Evolutionary conservation across 164 flowering plant genomes (phyloP).

Genomic region (Berberis thunbergii): DNA sequence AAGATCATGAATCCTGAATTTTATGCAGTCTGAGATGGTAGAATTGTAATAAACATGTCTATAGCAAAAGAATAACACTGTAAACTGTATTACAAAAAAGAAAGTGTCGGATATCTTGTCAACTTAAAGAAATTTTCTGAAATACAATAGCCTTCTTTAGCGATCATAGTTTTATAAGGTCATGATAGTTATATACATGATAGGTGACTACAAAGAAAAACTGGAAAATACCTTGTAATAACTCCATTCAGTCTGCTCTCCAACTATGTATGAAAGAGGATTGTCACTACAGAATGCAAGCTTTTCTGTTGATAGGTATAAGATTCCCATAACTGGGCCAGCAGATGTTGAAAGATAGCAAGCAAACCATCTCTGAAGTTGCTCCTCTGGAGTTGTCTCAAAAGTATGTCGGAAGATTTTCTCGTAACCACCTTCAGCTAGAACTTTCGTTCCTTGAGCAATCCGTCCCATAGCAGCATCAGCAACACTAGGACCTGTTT

Average conservation of each 20-base stretch:
- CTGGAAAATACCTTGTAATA: constrained; percentile 50
- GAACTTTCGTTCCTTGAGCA: constrained; percentile 72
- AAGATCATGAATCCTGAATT: too few species aligned
- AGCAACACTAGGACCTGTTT: constrained; percentile 71
- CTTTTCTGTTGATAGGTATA: constrained; percentile 69
- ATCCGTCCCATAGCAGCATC: constrained; percentile 88
- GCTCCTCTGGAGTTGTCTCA: constrained; percentile 67
- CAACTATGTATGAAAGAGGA: constrained; percentile 66
- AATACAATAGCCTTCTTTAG: too few species aligned
- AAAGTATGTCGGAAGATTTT: constrained; percentile 64
- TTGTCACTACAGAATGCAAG: constrained; percentile 75
- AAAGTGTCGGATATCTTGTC: too few species aligned
- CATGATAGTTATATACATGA: too few species aligned
- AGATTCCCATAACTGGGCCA: constrained; percentile 74
- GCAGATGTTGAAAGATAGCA: constrained; percentile 84
- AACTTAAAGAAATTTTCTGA: too few species aligned
- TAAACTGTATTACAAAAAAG: too few species aligned
- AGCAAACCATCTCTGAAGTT: constrained; percentile 54
- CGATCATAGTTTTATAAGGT: too few species aligned
- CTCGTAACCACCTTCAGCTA: constrained; percentile 88
- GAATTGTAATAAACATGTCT: too few species aligned
- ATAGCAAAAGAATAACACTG: too few species aligned
- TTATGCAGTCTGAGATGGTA: too few species aligned
- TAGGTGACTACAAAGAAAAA: not conserved
- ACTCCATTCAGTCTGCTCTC: constrained; percentile 59